Conservation (phyloP, 257 asterid genomes). For the Ilex asprella region DNA sequence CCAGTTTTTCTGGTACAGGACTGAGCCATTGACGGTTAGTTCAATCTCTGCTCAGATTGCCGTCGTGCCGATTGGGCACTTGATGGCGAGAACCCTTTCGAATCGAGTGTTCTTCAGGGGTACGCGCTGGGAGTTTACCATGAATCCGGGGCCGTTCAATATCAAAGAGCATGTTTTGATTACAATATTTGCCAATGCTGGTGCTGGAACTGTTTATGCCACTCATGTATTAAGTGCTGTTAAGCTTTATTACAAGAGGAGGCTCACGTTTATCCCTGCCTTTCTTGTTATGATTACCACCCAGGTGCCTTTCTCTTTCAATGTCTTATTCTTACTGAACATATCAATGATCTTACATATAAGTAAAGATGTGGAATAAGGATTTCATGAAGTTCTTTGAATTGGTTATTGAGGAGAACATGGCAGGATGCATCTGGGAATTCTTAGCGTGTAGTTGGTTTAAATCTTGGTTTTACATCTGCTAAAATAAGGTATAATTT, state of each 20-base stretch:
- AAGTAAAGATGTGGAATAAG: too few species aligned
- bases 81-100: conserved; percentile 30
- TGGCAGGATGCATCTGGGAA: too few species aligned
- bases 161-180: conserved; percentile 49
- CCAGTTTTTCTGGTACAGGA: conserved; percentile 44
- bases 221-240: conserved; percentile 43
- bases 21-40: conserved; percentile 19
- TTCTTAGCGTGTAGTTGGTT: too few species aligned
- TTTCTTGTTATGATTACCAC: conserved; percentile 38
- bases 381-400: too few species aligned
- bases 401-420: too few species aligned
- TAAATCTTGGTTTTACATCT: too few species aligned
- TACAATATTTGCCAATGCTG: conserved; percentile 44
- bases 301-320: conserved; percentile 22
- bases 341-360: too few species aligned
- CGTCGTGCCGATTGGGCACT: conserved; percentile 37
- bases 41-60: conserved; percentile 34
- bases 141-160: conserved; percentile 50
- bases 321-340: conserved; percentile 14
- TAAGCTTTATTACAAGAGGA: conserved; percentile 38
- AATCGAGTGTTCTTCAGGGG: conserved; percentile 23
- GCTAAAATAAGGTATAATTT: too few species aligned
- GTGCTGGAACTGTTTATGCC: conserved; percentile 44
- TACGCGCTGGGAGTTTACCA: conserved; percentile 24
- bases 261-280: conserved; percentile 25